Base-by-base conservation (phyloP, 345 rosid species). In the Kernera saxatilis region DNA sequence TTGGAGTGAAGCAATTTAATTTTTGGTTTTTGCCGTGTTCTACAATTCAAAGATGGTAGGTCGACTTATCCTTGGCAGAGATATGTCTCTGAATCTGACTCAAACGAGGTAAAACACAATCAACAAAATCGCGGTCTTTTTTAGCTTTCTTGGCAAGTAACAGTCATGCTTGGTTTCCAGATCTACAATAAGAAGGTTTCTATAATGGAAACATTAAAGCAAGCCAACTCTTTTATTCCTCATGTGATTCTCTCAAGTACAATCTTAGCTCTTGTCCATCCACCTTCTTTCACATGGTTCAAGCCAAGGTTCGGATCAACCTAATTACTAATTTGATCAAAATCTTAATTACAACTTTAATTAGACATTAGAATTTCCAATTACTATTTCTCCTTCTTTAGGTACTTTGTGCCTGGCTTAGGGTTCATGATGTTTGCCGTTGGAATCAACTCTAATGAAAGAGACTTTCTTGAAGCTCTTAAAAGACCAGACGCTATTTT, bases 361-460 rank as follows among this genome's bases (percentile, higher is more conserved):
- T 23, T 50, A 23, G 55, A 25, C 55, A 27, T 8, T 53, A 29
- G 5, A 52, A 1, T 53, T 22, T 27, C 37, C 29, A 4, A 55
- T 6, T 19, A 37, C 19, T 21, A 57, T 36, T 21, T 35, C 27
- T 57, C 17, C 19, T 21, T 7, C 30, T 72, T 69, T 76, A 93
- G 98, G 92, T 93, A 88, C 79, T 93, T 90, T 63, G 96, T 91
- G 18, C 93, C 97, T 27, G 98, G 92, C 8, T 80, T 93, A 66
- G 98, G 98, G 25, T 91, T 90, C 82, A 69, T 91, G 88, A 93
- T 93, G 97, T 93, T 93, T 82, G 97, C 98, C 13, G 97, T 93
- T 36, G 97, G 97, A 40, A 84, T 91, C 69, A 93, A 88, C 81
- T 90, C 97, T 65, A 84, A 86, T 7, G 97, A 86, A 79, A 81